These are phyloP conservation scores for Ruellia speciosa DNA, from an alignment of 305 asterid species.

Conservation along the genomic window DNA sequence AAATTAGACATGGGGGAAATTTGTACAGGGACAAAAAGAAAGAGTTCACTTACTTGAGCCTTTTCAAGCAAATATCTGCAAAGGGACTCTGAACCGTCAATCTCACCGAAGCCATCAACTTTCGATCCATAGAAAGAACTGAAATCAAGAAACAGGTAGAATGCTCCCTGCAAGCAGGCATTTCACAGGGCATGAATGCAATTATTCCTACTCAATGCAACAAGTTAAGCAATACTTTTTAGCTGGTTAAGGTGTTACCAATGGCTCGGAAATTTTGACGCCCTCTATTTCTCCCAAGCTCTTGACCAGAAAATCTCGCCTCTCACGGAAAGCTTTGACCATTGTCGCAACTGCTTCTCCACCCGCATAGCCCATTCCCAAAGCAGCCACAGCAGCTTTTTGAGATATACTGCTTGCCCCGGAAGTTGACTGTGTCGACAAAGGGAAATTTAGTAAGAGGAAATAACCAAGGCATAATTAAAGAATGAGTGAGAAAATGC, in stretches of 20 bases:
- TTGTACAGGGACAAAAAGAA: no score
- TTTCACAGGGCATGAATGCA: not conserved
- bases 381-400: slow-evolving; percentile 78
- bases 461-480: not conserved
- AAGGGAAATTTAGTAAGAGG: not conserved
- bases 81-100: slow-evolving; percentile 66
- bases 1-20: not conserved
- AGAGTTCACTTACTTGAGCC: slow-evolving; percentile 53
- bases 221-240: not conserved
- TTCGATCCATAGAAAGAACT: slow-evolving; percentile 64
- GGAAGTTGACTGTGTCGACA: slow-evolving; percentile 57
- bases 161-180: slow-evolving; percentile 65
- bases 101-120: slow-evolving; percentile 54
- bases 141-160: slow-evolving; percentile 78
- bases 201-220: no score
- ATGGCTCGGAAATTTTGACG: slow-evolving; percentile 74
- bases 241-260: slow-evolving; percentile 32
- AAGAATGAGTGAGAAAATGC: not conserved
- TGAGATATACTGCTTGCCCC: slow-evolving; percentile 95
- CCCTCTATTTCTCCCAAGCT: slow-evolving; percentile 65
- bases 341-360: slow-evolving; percentile 66
- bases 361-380: slow-evolving; percentile 83
- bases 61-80: slow-evolving; percentile 77
- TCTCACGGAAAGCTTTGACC: slow-evolving; percentile 80
- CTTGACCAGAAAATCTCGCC: slow-evolving; percentile 68